Evolutionary conservation across 2,329 filamentous ascomycete species (phyloP).

Genomic region (Talaromyces sp.): DNA sequence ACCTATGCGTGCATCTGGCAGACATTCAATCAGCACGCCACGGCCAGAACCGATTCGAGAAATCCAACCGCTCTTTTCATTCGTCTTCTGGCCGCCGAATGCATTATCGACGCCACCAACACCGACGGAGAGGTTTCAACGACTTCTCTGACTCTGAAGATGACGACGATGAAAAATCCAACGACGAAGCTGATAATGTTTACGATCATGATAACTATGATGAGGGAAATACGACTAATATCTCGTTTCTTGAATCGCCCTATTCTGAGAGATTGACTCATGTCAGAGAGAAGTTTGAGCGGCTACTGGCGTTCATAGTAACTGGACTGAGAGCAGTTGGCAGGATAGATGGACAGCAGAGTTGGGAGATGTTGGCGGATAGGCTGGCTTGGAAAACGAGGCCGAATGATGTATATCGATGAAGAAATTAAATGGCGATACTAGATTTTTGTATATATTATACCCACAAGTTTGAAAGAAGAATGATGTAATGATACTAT

Average conservation of each 20-base stretch:
- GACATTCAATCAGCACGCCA: conserved; percentile 49
- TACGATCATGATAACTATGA: conserved; percentile 28
- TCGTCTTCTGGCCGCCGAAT: neutral
- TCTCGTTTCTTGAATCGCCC: conserved; percentile 33
- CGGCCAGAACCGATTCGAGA: conserved; percentile 35
- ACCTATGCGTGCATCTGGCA: conserved; percentile 67
- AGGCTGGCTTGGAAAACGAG: conserved; percentile 57
- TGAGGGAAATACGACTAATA: conserved; percentile 39
- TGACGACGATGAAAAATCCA: conserved; percentile 16
- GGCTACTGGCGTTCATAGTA: conserved; percentile 64
- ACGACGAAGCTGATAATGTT: conserved; percentile 20
- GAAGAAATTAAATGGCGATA: neutral
- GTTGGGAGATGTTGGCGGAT: conserved; percentile 79
- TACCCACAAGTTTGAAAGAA: neutral
- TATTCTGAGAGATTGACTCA: conserved; percentile 53
- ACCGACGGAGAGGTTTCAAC: conserved; percentile 11
- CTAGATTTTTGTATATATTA: neutral
- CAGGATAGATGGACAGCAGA: conserved; percentile 64
- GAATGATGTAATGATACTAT: neutral
- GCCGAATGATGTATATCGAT: neutral
- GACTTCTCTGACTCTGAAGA: conserved; percentile 19
- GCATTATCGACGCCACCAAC: conserved; percentile 9
- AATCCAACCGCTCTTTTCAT: conserved; percentile 24
- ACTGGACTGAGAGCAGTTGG: conserved; percentile 71
- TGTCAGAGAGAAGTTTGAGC: conserved; percentile 61